phyloP scores from a whole-genome alignment of 1,284 basidiomycete genomes.

The Ceratobasidium sp. region DNA sequence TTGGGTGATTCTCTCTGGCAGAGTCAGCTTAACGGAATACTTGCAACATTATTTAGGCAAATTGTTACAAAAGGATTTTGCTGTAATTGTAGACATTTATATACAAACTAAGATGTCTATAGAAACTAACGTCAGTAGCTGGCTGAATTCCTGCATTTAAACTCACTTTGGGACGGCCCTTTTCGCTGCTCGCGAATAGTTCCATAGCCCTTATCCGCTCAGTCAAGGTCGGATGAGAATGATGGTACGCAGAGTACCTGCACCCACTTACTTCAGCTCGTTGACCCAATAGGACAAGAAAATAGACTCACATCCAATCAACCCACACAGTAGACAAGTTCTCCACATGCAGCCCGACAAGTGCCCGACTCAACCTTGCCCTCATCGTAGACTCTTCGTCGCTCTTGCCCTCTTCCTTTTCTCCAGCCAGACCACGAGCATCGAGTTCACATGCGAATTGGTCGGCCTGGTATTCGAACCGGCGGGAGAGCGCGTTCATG shows the following conservation, averaged over 20 bases:
- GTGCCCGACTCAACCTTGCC: conserved; percentile 82
- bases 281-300: background rate
- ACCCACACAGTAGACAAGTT: conserved; percentile 93
- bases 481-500: conserved; percentile 85
- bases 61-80: too few species aligned
- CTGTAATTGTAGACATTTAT: background rate
- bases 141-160: background rate
- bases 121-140: background rate
- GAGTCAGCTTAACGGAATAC: too few species aligned
- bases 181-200: conserved; percentile 57
- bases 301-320: conserved; percentile 80
- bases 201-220: conserved; percentile 88
- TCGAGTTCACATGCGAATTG: conserved; percentile 78
- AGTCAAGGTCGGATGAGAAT: conserved; percentile 91
- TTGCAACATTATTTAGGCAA: too few species aligned
- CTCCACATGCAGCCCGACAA: conserved; percentile 88
- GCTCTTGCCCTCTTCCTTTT: conserved; percentile 58
- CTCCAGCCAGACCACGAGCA: conserved; percentile 58
- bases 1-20: too few species aligned
- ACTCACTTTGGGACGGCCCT: conserved; percentile 42
- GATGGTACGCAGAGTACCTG: conserved; percentile 91
- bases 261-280: conserved; percentile 25
- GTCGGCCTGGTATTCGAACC: conserved; percentile 93
- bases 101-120: conserved; percentile 4
- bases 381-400: conserved; percentile 69